Conservation (phyloP, 2,329 filamentous ascomycete genomes). For the Fusarium graminum region DNA sequence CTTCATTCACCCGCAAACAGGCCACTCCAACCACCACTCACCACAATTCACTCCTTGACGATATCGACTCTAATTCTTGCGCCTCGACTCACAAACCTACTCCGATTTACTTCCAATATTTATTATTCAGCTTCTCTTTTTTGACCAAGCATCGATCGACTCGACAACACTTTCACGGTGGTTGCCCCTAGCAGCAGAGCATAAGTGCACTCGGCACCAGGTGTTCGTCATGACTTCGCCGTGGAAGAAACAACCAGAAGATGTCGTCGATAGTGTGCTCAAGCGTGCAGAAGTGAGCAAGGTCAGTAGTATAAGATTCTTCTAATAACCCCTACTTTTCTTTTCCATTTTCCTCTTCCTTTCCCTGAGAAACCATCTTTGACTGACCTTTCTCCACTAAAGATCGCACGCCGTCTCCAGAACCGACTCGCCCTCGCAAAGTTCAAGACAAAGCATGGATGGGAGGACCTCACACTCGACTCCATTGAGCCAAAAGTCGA, state of each 20-base stretch:
- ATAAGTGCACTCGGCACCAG: slow-evolving; percentile 42
- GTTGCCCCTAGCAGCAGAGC: slow-evolving; percentile 45
- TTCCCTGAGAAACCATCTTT: slow-evolving; percentile 2
- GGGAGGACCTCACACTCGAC: slow-evolving; percentile 89
- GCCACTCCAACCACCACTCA: slow-evolving; percentile 31
- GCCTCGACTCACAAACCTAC: slow-evolving; percentile 7
- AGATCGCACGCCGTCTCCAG: slow-evolving; percentile 95
- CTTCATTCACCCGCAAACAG: slow-evolving; percentile 30
- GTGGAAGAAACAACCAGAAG: slow-evolving; percentile 73
- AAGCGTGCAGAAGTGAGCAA: slow-evolving; percentile 81
- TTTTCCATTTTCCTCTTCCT: not conserved
- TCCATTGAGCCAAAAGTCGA: slow-evolving; percentile 87
- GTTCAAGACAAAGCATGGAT: slow-evolving; percentile 96
- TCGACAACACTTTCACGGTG: slow-evolving; percentile 17
- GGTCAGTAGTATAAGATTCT: slow-evolving; percentile 61
- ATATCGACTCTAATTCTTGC: slow-evolving; percentile 25
- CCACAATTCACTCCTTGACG: slow-evolving; percentile 37
- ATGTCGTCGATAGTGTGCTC: slow-evolving; percentile 76
- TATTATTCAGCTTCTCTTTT: slow-evolving; percentile 2
- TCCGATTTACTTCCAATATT: slow-evolving; percentile 8
- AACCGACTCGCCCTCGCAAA: slow-evolving; percentile 95
- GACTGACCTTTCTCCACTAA: slow-evolving; percentile 45
- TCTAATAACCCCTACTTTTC: not conserved
- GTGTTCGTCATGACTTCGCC: slow-evolving; percentile 67
- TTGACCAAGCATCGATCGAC: slow-evolving; percentile 11